Evolutionary conservation across 805 yeast species (phyloP).

Genomic region (Saturnispora diversa): DNA sequence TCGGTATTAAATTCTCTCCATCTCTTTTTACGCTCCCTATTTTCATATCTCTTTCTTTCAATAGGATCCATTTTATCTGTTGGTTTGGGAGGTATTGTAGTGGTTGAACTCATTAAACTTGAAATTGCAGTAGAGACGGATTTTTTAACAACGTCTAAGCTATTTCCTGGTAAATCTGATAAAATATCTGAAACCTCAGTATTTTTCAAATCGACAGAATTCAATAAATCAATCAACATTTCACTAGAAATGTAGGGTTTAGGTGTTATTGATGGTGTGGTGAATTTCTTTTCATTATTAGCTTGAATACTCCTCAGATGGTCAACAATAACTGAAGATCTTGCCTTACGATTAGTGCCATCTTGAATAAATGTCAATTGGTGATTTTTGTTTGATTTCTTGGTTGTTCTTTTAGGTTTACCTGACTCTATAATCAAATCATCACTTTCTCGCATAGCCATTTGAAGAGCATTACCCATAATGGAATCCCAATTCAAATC

Average conservation of each 20-base stretch:
- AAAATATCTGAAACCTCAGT: slow-evolving; percentile 7
- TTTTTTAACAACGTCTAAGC: slow-evolving; percentile 12
- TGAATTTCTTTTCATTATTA: background rate
- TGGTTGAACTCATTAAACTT: slow-evolving; percentile 7
- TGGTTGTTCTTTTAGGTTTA: background rate
- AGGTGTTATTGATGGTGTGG: background rate
- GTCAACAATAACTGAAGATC: background rate
- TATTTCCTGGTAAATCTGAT: slow-evolving; percentile 6
- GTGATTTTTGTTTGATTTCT: slow-evolving; percentile 6
- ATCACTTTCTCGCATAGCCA: slow-evolving; percentile 63
- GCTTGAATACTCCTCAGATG: background rate
- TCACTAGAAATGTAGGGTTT: slow-evolving; percentile 7
- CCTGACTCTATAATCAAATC: slow-evolving; percentile 26
- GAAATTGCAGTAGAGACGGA: slow-evolving; percentile 14
- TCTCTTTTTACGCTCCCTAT: slow-evolving; percentile 68
- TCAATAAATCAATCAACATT: slow-evolving; percentile 11
- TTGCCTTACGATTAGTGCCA: slow-evolving; percentile 4
- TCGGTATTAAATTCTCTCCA: slow-evolving; percentile 79
- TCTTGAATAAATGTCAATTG: slow-evolving; percentile 10
- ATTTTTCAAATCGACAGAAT: slow-evolving; percentile 8
- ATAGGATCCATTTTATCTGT: slow-evolving; percentile 31
- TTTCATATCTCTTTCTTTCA: slow-evolving; percentile 56
- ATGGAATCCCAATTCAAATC: slow-evolving; percentile 48
- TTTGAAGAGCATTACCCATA: slow-evolving; percentile 65
- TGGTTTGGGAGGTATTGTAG: background rate